These are phyloP conservation scores for Hypomyces perniciosus DNA, from an alignment of 2,329 filamentous ascomycete genomes.

Conservation along the genomic window DNA sequence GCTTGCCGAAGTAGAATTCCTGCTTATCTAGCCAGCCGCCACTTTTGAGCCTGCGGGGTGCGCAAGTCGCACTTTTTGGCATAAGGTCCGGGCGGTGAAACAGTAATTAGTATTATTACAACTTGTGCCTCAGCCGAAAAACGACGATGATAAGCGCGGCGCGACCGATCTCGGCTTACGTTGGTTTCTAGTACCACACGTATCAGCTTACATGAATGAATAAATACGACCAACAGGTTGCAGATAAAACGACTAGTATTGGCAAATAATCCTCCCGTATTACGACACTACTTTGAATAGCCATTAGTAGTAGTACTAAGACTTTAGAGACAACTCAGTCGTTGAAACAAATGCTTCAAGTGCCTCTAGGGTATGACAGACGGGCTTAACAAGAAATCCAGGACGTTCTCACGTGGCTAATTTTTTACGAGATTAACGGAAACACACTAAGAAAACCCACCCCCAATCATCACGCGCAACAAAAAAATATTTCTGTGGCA, in stretches of 20 bases:
- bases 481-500: conserved; percentile 4
- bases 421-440: too few relatives aligned
- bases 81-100: conserved; percentile 1
- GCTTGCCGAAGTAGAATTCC: neutral
- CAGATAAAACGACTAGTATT: neutral
- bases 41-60: conserved; percentile 10
- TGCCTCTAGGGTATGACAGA: too few relatives aligned
- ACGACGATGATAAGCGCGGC: conserved; percentile 16
- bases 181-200: neutral
- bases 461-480: too few relatives aligned
- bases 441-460: too few relatives aligned
- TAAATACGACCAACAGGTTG: neutral
- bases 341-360: too few relatives aligned
- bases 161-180: conserved; percentile 14
- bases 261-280: too few relatives aligned
- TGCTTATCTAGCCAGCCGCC: neutral
- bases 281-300: too few relatives aligned
- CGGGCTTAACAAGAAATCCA: too few relatives aligned
- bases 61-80: conserved; percentile 2
- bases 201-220: neutral
- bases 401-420: conserved; percentile 4
- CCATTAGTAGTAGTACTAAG: too few relatives aligned
- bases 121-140: conserved; percentile 7
- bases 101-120: neutral
- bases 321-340: too few relatives aligned